A percentile compares a stretch with the other conserved stretches of the same genome.
Conservation (phyloP, 78 protist genomes). For the slime mould (Dictyostelium discoideum) region DNA sequence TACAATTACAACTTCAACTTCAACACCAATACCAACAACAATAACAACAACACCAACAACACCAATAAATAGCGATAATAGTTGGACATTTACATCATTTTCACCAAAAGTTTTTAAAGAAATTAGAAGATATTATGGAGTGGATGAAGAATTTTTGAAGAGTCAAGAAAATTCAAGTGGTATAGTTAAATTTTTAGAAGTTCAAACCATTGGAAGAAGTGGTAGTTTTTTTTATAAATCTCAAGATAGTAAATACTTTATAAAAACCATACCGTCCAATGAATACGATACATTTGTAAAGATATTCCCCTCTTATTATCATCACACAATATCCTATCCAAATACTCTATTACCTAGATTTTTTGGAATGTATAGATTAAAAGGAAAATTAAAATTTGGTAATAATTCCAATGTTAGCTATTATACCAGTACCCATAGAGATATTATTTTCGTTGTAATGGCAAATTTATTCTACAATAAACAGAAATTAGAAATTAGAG, state of each 20-base stretch:
- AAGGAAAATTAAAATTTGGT: conserved; percentile 50
- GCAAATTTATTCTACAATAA: conserved; percentile 69
- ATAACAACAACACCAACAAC: not conserved
- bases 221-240: conserved; percentile 83
- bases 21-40: not conserved
- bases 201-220: conserved; percentile 79
- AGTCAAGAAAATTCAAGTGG: not conserved
- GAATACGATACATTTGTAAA: conserved; percentile 63
- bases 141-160: not conserved
- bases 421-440: not conserved
- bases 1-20: not conserved
- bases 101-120: conserved; percentile 56
- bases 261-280: conserved; percentile 75
- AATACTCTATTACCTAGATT: conserved; percentile 67
- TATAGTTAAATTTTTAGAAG: conserved; percentile 45
- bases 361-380: conserved; percentile 68
- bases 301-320: conserved; percentile 54
- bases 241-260: conserved; percentile 33
- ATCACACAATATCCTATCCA: conserved; percentile 30
- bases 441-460: conserved; percentile 75
- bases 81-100: conserved; percentile 25
- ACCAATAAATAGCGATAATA: not conserved
- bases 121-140: conserved; percentile 16
- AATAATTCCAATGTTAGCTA: not conserved
- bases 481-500: conserved; percentile 28